Conservation (phyloP, 495 filamentous ascomycete species). For the Patellaria atrata region DNA sequence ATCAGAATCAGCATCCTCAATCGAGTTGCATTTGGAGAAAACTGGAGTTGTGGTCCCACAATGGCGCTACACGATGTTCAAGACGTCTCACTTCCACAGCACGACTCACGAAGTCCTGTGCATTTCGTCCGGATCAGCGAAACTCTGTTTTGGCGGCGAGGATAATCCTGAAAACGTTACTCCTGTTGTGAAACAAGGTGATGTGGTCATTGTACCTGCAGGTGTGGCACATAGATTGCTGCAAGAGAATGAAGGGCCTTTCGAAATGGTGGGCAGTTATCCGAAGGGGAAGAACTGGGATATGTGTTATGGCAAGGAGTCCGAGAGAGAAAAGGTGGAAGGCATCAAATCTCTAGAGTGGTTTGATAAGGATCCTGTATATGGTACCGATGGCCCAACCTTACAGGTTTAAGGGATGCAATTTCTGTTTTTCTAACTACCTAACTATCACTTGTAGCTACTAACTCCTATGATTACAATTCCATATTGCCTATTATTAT, state of each 20-base stretch:
- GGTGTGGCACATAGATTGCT: conserved; percentile 50
- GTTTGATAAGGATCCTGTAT: conserved; percentile 47
- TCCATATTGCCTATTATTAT: no score
- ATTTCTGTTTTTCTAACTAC: no score
- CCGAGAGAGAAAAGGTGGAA: conserved; percentile 36
- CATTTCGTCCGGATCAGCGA: conserved; percentile 41
- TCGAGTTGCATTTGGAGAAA: conserved; percentile 38
- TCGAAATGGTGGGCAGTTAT: conserved; percentile 56
- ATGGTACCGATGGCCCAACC: conserved; percentile 40
- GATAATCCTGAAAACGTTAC: conserved; percentile 44
- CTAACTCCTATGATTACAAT: no score
- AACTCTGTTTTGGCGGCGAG: conserved; percentile 53
- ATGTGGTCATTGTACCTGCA: conserved; percentile 52
- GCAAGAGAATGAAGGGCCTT: conserved; percentile 36
- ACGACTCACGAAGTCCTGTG: conserved; percentile 54
- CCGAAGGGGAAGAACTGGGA: conserved; percentile 44
- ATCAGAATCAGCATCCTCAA: conserved; percentile 25
- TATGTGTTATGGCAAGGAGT: conserved; percentile 52
- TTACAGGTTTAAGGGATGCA: no score
- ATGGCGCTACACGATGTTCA: conserved; percentile 56
- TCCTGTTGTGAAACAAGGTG: conserved; percentile 39
- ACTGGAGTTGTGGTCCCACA: conserved; percentile 44
- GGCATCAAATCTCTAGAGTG: conserved; percentile 35
- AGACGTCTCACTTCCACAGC: conserved; percentile 48
- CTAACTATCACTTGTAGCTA: no score